Conservation (phyloP, 2,329 filamentous ascomycete genomes). For the Sarocladium oryzae region DNA sequence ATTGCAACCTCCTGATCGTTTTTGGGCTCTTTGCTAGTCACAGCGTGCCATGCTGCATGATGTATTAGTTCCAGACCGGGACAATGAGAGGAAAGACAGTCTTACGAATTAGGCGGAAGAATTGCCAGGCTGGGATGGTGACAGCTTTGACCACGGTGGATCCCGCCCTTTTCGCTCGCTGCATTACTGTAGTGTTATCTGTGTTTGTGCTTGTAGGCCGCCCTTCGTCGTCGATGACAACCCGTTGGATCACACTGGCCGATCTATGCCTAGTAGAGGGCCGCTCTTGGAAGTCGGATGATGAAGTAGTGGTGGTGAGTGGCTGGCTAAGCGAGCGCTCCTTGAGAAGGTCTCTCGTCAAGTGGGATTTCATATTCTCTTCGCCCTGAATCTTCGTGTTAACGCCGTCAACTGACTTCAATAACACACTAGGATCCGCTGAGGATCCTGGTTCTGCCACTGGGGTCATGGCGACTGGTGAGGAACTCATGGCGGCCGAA, state of each 20-base stretch:
- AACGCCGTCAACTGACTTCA: not conserved
- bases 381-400: not conserved
- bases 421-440: not conserved
- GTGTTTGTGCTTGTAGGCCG: slow-evolving; percentile 29
- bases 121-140: slow-evolving; percentile 94
- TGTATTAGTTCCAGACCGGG: not conserved
- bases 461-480: slow-evolving; percentile 24
- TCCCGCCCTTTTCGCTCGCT: slow-evolving; percentile 36
- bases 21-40: slow-evolving; percentile 42
- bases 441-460: slow-evolving; percentile 8
- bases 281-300: slow-evolving; percentile 25
- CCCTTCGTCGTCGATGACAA: slow-evolving; percentile 46
- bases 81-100: slow-evolving; percentile 14
- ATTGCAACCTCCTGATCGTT: slow-evolving; percentile 77
- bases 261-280: slow-evolving; percentile 38
- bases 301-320: not conserved
- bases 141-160: slow-evolving; percentile 67
- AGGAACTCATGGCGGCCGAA: slow-evolving; percentile 26
- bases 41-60: slow-evolving; percentile 72
- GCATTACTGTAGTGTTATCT: slow-evolving; percentile 34
- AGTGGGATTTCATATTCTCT: not conserved
- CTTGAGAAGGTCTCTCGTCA: slow-evolving; percentile 3
- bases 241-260: slow-evolving; percentile 56
- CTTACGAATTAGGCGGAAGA: slow-evolving; percentile 87
- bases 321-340: slow-evolving; percentile 1